Conservation (phyloP, 768 basidiomycete species). For the Suillus brevipes region DNA sequence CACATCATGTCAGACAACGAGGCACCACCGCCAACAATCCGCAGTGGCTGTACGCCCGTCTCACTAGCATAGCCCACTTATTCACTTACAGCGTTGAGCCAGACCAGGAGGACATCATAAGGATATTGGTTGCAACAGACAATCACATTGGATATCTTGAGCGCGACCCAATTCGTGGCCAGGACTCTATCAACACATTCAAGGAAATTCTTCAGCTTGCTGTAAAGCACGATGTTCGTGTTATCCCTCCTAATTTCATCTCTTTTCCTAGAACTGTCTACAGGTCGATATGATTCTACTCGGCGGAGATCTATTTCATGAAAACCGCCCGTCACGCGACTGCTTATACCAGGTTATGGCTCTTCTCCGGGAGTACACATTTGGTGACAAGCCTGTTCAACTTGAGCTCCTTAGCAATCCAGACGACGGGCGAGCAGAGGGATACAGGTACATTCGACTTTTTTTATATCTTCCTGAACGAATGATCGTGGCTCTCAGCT, state of each 20-base stretch:
- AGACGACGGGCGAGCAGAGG: constrained; percentile 81
- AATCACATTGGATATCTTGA: constrained; percentile 96
- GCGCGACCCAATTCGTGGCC: constrained; percentile 90
- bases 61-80: not conserved
- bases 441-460: constrained; percentile 66
- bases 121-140: constrained; percentile 90
- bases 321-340: constrained; percentile 91
- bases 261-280: not conserved
- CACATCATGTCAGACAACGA: constrained; percentile 1
- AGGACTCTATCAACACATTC: constrained; percentile 95
- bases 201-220: constrained; percentile 91
- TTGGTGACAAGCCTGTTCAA: constrained; percentile 87
- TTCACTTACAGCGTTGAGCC: not conserved
- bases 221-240: constrained; percentile 78
- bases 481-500: constrained; percentile 46
- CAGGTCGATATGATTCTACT: constrained; percentile 96
- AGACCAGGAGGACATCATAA: constrained; percentile 70
- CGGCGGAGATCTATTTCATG: constrained; percentile 96
- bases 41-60: constrained; percentile 1
- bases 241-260: not conserved
- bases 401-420: constrained; percentile 93
- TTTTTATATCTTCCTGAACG: not conserved
- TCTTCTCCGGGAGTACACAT: constrained; percentile 84
- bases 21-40: not conserved
- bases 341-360: constrained; percentile 88